These are phyloP conservation scores for Rhodosporidiobolus sp. DNA, from an alignment of 768 basidiomycete genomes.

Conservation along the genomic window DNA sequence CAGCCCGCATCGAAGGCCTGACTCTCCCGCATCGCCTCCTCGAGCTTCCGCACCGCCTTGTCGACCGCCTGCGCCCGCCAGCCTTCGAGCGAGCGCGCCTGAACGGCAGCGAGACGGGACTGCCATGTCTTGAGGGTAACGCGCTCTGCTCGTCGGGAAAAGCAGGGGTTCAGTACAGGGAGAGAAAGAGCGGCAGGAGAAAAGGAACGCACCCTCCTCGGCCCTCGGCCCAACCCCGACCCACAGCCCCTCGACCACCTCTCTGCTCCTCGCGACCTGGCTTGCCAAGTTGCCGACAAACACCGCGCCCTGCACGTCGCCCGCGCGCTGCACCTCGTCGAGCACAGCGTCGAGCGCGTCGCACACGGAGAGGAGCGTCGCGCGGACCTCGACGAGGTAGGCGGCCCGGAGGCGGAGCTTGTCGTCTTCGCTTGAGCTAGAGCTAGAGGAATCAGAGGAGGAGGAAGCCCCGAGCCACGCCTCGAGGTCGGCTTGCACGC, in stretches of 20 bases:
- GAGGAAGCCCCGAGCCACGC: conserved; percentile 26
- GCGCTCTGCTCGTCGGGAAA: background rate
- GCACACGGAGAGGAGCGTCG: conserved; percentile 11
- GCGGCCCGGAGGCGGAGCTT: no score
- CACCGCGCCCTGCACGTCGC: conserved; percentile 6
- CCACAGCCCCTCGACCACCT: conserved; percentile 19
- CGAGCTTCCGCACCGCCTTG: background rate
- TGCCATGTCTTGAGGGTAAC: conserved; percentile 8
- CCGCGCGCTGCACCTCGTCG: background rate
- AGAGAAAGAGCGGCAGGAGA: no score
- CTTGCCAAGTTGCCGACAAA: conserved; percentile 32
- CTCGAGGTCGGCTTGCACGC: conserved; percentile 23
- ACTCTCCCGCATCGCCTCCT: background rate
- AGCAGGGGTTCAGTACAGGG: background rate
- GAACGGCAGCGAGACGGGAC: background rate
- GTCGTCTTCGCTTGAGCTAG: no score
- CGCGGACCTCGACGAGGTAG: conserved; percentile 11
- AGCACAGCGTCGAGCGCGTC: conserved; percentile 6
- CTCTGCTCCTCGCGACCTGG: background rate
- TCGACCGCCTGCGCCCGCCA: conserved; percentile 24
- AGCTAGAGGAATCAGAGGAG: no score
- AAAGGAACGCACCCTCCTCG: background rate
- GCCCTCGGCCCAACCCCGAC: background rate
- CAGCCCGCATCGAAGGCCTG: background rate
- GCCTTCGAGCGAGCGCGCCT: background rate